Percentiles rank a stretch among this genome's conserved stretches.
Conservation (phyloP, 805 yeast genomes). For the Lachancea cidri region DNA sequence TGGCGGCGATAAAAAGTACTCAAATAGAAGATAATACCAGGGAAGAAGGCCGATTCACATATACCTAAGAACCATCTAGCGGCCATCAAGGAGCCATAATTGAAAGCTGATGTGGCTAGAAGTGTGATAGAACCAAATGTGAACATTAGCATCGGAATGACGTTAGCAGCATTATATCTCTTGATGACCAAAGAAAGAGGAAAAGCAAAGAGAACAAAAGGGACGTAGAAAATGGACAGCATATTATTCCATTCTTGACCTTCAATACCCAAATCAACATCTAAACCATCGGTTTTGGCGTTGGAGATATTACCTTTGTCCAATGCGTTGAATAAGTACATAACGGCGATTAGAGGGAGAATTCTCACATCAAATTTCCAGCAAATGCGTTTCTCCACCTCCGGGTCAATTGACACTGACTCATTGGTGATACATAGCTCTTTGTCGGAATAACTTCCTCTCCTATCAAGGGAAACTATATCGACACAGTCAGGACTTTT, state of each 20-base stretch:
- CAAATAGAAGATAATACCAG: constrained; percentile 34
- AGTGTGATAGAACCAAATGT: constrained; percentile 34
- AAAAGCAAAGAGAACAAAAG: constrained; percentile 34
- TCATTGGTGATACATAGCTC: no score
- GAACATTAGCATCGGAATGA: constrained; percentile 21
- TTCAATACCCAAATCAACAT: constrained; percentile 44
- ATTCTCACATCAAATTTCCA: constrained; percentile 30
- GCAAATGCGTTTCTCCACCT: constrained; percentile 20
- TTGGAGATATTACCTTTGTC: constrained; percentile 55
- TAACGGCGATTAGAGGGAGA: constrained; percentile 30
- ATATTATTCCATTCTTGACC: constrained; percentile 39
- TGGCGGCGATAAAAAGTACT: constrained; percentile 35
- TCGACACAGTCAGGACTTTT: no score
- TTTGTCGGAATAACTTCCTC: no score
- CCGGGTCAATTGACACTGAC: constrained; percentile 12
- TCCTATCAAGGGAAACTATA: no score
- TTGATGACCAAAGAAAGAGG: constrained; percentile 32
- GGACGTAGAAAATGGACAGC: constrained; percentile 35
- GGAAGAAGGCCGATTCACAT: constrained; percentile 41
- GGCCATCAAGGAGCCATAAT: constrained; percentile 34
- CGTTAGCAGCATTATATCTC: constrained; percentile 23
- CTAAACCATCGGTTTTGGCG: constrained; percentile 57
- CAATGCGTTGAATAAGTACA: constrained; percentile 37
- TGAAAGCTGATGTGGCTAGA: constrained; percentile 30
- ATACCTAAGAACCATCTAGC: constrained; percentile 40